Conservation (phyloP, 805 yeast genomes). For the Limtongozyma cylindracea region DNA sequence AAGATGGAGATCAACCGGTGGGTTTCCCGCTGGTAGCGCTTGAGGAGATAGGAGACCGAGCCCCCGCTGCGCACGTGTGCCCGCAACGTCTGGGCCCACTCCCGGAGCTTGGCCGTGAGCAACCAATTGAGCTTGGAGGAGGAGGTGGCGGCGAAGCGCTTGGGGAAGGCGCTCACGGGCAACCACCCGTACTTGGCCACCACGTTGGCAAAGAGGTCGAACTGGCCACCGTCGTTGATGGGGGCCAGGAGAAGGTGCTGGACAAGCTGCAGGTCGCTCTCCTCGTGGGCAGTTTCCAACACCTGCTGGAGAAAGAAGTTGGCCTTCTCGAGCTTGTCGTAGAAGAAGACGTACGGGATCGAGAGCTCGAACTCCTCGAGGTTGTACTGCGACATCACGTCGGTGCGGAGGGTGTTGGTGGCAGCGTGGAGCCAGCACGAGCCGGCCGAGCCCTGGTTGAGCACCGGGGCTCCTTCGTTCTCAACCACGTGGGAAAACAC, state of each 20-base stretch:
- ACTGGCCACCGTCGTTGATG: constrained; percentile 4
- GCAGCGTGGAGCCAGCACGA: constrained; percentile 5
- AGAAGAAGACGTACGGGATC: constrained; percentile 4
- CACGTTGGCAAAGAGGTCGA: constrained; percentile 4
- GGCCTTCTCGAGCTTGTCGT: constrained; percentile 4
- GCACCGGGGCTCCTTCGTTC: neutral
- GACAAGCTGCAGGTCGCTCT: constrained; percentile 2
- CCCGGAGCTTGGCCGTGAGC: constrained; percentile 4
- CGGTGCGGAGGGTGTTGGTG: constrained; percentile 3
- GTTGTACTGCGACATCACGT: constrained; percentile 3
- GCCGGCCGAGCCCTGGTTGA: constrained; percentile 4
- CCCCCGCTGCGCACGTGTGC: neutral
- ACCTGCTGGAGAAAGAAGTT: constrained; percentile 4
- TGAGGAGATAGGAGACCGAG: no score
- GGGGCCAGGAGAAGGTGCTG: constrained; percentile 4
- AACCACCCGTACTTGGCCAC: constrained; percentile 4
- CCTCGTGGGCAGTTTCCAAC: constrained; percentile 1
- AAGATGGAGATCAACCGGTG: constrained; percentile 4
- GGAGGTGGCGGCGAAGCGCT: constrained; percentile 4
- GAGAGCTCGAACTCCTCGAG: constrained; percentile 5
- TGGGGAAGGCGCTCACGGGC: constrained; percentile 4
- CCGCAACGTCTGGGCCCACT: constrained; percentile 4
- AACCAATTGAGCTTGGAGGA: constrained; percentile 4
- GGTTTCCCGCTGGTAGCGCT: constrained; percentile 4
- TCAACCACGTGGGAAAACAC: no score